Conservation (phyloP, 345 rosid genomes). For the Camelina hispida region DNA sequence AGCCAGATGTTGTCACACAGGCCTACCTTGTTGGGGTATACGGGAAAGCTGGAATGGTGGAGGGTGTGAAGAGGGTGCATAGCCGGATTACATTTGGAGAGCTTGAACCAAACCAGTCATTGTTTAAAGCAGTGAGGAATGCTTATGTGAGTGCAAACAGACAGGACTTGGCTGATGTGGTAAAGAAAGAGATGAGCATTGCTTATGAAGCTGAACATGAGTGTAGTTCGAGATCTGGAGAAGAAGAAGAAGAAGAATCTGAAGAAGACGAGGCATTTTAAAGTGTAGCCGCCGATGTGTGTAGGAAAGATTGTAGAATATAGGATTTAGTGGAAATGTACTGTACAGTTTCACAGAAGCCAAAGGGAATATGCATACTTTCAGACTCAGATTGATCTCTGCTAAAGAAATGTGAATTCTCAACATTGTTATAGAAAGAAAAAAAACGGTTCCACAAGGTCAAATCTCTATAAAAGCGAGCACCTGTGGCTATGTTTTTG, state of each 20-base stretch:
- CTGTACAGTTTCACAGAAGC: slow-evolving; percentile 34
- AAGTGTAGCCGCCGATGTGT: slow-evolving; percentile 27
- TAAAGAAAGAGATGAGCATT: slow-evolving; percentile 66
- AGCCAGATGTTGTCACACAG: slow-evolving; percentile 76
- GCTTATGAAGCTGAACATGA: slow-evolving; percentile 49
- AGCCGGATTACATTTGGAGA: slow-evolving; percentile 60
- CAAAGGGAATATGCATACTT: slow-evolving; percentile 25
- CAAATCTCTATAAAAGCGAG: slow-evolving; percentile 23
- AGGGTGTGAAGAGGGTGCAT: slow-evolving; percentile 80
- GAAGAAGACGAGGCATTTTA: slow-evolving; percentile 37
- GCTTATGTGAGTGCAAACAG: slow-evolving; percentile 67
- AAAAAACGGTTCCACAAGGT: not conserved
- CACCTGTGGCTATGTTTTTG: slow-evolving; percentile 5
- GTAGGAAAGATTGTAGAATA: slow-evolving; percentile 32
- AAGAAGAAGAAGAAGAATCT: slow-evolving; percentile 36
- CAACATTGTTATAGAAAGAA: slow-evolving; percentile 20
- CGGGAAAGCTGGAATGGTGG: slow-evolving; percentile 84
- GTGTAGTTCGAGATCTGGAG: slow-evolving; percentile 22
- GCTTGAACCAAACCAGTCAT: slow-evolving; percentile 58
- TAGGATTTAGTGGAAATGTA: slow-evolving; percentile 31
- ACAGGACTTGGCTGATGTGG: slow-evolving; percentile 69
- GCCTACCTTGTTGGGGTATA: slow-evolving; percentile 70
- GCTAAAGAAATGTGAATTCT: slow-evolving; percentile 23
- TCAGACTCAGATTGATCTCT: slow-evolving; percentile 24
- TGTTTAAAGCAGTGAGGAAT: slow-evolving; percentile 66